phyloP scores from a whole-genome alignment of 108 stramenopile genomes.

The Cylindrotheca fusiformis region DNA sequence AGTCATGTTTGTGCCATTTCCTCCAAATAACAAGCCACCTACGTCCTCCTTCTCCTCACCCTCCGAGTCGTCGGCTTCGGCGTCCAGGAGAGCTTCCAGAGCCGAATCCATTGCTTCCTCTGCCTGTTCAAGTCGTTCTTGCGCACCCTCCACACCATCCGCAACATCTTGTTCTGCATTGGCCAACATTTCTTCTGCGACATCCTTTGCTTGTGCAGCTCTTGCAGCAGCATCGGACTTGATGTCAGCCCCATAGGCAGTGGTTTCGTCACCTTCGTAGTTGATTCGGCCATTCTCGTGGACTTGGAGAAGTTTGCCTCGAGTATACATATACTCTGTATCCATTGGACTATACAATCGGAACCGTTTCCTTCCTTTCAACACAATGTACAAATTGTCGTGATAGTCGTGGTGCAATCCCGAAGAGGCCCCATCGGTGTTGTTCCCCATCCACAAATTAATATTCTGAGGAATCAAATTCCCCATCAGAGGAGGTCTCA shows the following conservation, averaged over 20 bases:
- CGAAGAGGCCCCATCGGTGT: constrained; percentile 29
- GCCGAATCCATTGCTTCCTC: constrained; percentile 66
- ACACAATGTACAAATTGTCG: constrained; percentile 94
- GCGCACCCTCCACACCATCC: constrained; percentile 41
- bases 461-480: constrained; percentile 68
- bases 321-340: constrained; percentile 58
- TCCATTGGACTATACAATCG: constrained; percentile 69
- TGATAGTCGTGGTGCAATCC: constrained; percentile 99
- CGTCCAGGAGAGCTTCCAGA: constrained; percentile 71
- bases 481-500: constrained; percentile 62
- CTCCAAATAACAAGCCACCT: background rate
- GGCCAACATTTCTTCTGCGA: constrained; percentile 38
- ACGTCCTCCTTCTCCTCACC: constrained; percentile 42
- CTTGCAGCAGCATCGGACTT: constrained; percentile 35
- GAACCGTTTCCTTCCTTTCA: constrained; percentile 85
- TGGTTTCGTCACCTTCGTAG: constrained; percentile 31
- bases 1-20: constrained; percentile 27
- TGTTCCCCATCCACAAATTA: constrained; percentile 92
- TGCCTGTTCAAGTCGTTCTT: constrained; percentile 44
- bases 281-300: constrained; percentile 92
- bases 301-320: constrained; percentile 63
- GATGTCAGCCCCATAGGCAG: constrained; percentile 38
- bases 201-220: constrained; percentile 36
- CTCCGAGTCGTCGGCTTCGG: constrained; percentile 45
- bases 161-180: constrained; percentile 28